Percentiles rank a stretch among this genome's conserved stretches.
These are phyloP conservation scores for Lachancea kluyveri DNA, from an alignment of 805 yeast genomes.

Conservation along the genomic window DNA sequence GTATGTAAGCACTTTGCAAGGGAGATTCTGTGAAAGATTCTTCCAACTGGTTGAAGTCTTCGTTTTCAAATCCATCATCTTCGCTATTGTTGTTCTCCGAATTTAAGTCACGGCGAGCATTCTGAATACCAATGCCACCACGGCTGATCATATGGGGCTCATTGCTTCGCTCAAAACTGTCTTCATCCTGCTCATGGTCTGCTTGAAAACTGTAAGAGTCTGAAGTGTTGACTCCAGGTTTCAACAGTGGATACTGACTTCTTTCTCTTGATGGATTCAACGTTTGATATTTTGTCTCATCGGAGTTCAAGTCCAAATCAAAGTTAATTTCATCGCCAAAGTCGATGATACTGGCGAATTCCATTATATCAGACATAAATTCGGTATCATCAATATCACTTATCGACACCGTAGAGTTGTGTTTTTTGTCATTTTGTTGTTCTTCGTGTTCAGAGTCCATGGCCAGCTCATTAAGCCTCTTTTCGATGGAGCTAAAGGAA, in stretches of 20 bases:
- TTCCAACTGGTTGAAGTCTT: slow-evolving; percentile 19
- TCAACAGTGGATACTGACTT: neutral
- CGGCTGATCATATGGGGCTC: too few relatives aligned
- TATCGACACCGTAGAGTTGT: slow-evolving; percentile 1
- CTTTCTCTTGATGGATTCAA: slow-evolving; percentile 6
- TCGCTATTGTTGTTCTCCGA: slow-evolving; percentile 2
- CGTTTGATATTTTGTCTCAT: slow-evolving; percentile 5
- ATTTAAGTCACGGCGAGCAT: too few relatives aligned
- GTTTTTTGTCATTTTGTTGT: slow-evolving; percentile 1
- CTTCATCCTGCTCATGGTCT: too few relatives aligned
- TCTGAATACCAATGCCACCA: too few relatives aligned
- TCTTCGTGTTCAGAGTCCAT: slow-evolving; percentile 16
- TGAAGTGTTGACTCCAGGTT: neutral
- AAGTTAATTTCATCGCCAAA: slow-evolving; percentile 39
- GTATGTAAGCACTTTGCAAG: slow-evolving; percentile 13
- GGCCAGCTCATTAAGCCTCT: slow-evolving; percentile 21
- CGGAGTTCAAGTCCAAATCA: slow-evolving; percentile 25
- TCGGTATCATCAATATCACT: slow-evolving; percentile 26
- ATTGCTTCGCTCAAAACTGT: too few relatives aligned
- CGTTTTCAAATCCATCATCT: slow-evolving; percentile 24
- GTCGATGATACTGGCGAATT: slow-evolving; percentile 40
- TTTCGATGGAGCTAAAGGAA: slow-evolving; percentile 25
- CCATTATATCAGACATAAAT: slow-evolving; percentile 36
- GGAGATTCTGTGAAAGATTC: slow-evolving; percentile 9
- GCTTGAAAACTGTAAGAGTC: slow-evolving; percentile 3